These are phyloP conservation scores for Fraxinus velutina DNA, from an alignment of 305 asterid genomes.

Conservation along the genomic window DNA sequence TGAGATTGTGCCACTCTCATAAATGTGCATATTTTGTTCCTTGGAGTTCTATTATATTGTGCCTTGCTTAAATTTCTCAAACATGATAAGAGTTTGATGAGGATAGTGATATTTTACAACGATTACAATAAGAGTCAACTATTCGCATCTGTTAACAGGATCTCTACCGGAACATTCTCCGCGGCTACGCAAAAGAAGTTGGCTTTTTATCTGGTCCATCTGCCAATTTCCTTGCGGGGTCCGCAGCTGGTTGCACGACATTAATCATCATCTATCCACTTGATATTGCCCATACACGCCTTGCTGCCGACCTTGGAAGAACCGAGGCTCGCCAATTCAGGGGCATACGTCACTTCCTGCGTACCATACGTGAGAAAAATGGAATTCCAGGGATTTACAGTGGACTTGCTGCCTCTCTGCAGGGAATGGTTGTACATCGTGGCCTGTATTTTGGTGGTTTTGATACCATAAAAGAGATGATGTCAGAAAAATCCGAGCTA, in stretches of 20 bases:
- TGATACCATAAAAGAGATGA: constrained; percentile 71
- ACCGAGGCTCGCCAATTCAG: constrained; percentile 75
- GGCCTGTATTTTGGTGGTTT: constrained; percentile 90
- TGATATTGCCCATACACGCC: constrained; percentile 93
- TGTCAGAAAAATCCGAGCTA: constrained; percentile 39
- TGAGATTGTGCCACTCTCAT: not conserved
- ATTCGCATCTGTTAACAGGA: constrained; percentile 46
- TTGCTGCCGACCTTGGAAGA: constrained; percentile 88
- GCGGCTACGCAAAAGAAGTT: constrained; percentile 47
- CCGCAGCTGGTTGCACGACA: constrained; percentile 91
- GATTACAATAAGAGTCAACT: not conserved
- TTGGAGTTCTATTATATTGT: not conserved
- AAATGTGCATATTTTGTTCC: not conserved
- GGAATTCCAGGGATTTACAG: constrained; percentile 77
- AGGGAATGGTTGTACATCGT: constrained; percentile 83
- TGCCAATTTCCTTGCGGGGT: constrained; percentile 81
- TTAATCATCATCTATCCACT: constrained; percentile 87
- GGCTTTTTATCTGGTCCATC: constrained; percentile 64
- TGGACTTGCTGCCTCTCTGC: constrained; percentile 88
- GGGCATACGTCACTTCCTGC: constrained; percentile 77
- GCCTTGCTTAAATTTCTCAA: not conserved
- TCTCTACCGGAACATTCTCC: constrained; percentile 66
- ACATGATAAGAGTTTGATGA: not conserved
- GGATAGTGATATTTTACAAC: not conserved
- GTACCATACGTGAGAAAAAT: constrained; percentile 51